These are phyloP conservation scores for Corchorus olitorius DNA, from an alignment of 345 rosid genomes.

Conservation along the genomic window DNA sequence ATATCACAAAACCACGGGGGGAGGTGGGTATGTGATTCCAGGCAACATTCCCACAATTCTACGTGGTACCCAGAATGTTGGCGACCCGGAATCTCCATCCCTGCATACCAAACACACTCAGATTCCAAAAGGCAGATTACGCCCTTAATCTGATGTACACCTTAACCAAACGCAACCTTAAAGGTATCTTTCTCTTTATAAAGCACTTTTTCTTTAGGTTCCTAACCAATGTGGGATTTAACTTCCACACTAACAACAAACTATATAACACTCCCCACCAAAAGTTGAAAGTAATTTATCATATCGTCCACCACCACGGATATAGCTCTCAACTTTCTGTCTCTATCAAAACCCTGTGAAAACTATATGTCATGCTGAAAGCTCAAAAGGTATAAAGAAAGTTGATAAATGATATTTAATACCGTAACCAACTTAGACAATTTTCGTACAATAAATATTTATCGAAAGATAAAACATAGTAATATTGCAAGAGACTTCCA, in stretches of 20 bases:
- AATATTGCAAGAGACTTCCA: background rate
- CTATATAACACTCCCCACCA: slow-evolving; percentile 97
- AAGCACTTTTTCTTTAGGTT: too few relatives aligned
- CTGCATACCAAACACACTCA: too few relatives aligned
- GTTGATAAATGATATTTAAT: background rate
- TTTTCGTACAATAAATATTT: background rate
- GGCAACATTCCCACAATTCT: too few relatives aligned
- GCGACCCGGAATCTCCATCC: too few relatives aligned
- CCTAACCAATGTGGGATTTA: too few relatives aligned
- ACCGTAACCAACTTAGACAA: background rate
- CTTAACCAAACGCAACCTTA: slow-evolving; percentile 29
- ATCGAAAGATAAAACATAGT: background rate
- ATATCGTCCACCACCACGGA: slow-evolving; percentile 94
- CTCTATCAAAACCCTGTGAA: slow-evolving; percentile 77
- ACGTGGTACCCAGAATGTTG: too few relatives aligned
- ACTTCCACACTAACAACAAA: too few relatives aligned
- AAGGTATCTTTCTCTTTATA: too few relatives aligned
- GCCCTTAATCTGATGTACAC: too few relatives aligned
- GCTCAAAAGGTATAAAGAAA: background rate
- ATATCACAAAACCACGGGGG: slow-evolving; percentile 62
- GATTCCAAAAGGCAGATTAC: too few relatives aligned
- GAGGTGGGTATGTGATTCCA: too few relatives aligned
- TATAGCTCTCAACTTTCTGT: slow-evolving; percentile 84
- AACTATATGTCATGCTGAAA: slow-evolving; percentile 9
- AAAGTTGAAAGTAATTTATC: slow-evolving; percentile 82